These are phyloP conservation scores for Malus asiatica DNA, from an alignment of 306 rosid genomes.

Conservation along the genomic window DNA sequence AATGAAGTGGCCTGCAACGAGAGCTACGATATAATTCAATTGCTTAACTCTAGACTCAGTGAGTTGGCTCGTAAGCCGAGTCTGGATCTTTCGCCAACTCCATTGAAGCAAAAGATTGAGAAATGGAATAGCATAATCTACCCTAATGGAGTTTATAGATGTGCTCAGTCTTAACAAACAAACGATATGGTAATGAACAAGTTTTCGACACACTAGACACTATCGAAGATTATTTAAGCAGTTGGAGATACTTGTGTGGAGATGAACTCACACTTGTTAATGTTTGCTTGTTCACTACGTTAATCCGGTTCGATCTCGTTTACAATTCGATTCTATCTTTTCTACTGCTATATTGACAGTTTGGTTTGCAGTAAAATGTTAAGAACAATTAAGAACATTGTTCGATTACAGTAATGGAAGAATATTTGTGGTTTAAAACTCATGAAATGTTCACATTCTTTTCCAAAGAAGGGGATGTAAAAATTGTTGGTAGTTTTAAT, in stretches of 20 bases:
- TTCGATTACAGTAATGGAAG: too few relatives aligned
- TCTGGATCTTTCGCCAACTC: slow-evolving; percentile 59
- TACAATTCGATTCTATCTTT: slow-evolving; percentile 21
- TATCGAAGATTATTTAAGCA: slow-evolving; percentile 51
- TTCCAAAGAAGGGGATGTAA: too few relatives aligned
- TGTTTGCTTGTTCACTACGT: slow-evolving; percentile 66
- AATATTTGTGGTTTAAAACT: too few relatives aligned
- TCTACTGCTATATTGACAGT: too few relatives aligned
- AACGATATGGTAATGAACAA: slow-evolving; percentile 55
- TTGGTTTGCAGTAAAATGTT: too few relatives aligned
- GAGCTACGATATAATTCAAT: slow-evolving; percentile 59
- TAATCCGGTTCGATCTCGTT: slow-evolving; percentile 61
- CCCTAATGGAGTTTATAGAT: slow-evolving; percentile 21
- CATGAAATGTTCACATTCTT: too few relatives aligned
- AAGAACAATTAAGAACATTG: too few relatives aligned
- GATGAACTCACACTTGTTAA: slow-evolving; percentile 57
- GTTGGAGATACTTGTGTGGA: slow-evolving; percentile 53
- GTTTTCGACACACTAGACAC: slow-evolving; percentile 48
- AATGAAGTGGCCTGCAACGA: slow-evolving; percentile 73
- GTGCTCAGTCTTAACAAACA: slow-evolving; percentile 45
- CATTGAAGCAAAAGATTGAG: slow-evolving; percentile 52
- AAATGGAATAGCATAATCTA: slow-evolving; percentile 73
- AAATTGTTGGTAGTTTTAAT: too few relatives aligned
- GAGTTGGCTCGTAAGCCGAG: slow-evolving; percentile 48
- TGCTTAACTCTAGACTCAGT: slow-evolving; percentile 63